phyloP scores from a whole-genome alignment of 371 early-diverging fungal genomes.

The Actinomucor elegans region DNA sequence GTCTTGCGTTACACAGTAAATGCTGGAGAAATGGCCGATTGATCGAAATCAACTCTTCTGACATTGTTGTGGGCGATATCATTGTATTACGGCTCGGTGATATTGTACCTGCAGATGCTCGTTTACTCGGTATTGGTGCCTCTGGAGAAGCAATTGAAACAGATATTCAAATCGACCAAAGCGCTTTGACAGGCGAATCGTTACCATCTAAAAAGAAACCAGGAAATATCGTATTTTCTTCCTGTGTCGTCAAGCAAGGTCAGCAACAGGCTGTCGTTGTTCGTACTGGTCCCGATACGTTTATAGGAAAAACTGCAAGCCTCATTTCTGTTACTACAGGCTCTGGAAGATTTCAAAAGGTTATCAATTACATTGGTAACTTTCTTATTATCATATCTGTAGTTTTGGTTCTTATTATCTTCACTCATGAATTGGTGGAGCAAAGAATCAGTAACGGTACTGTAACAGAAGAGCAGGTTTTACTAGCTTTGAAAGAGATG shows the following conservation, averaged over 20 bases:
- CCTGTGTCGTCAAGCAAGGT: slow-evolving; percentile 84
- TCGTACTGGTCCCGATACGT: slow-evolving; percentile 86
- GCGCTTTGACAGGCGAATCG: slow-evolving; percentile 93
- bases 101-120: slow-evolving; percentile 91
- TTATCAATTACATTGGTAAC: slow-evolving; percentile 82
- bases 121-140: slow-evolving; percentile 80
- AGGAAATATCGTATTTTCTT: slow-evolving; percentile 79
- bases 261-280: slow-evolving; percentile 84
- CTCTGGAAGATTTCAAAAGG: slow-evolving; percentile 85
- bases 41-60: slow-evolving; percentile 73
- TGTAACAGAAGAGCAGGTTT: slow-evolving; percentile 47
- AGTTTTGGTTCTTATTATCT: slow-evolving; percentile 76
- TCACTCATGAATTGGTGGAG: slow-evolving; percentile 65
- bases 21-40: slow-evolving; percentile 78
- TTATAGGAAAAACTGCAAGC: slow-evolving; percentile 91
- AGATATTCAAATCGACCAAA: slow-evolving; percentile 88
- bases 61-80: slow-evolving; percentile 86
- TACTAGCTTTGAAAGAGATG: slow-evolving; percentile 75
- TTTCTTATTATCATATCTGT: slow-evolving; percentile 74
- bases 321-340: slow-evolving; percentile 84
- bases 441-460: slow-evolving; percentile 30
- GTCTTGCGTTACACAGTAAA: slow-evolving; percentile 79
- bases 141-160: slow-evolving; percentile 75
- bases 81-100: slow-evolving; percentile 89
- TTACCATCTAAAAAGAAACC: slow-evolving; percentile 80